A percentile compares a stretch with the other conserved stretches of the same genome.
Evolutionary conservation across 1,139 yeast species (phyloP).

Genomic region (Scheffersomyces lignicola): DNA sequence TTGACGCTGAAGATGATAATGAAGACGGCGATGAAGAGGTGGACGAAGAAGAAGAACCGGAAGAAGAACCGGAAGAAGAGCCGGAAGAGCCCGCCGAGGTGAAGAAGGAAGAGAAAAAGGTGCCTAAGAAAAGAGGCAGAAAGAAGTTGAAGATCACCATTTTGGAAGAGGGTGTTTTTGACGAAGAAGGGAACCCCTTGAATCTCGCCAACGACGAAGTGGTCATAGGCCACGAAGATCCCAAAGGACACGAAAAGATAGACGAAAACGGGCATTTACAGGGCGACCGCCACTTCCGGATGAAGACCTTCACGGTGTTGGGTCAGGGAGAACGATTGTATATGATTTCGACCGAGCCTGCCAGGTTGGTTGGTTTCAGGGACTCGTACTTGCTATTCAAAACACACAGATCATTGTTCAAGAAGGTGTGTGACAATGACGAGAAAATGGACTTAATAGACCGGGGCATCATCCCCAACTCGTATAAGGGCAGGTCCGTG

Average conservation of each 20-base stretch:
- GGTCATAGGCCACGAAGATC: conserved; percentile 70
- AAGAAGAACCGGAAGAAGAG: conserved; percentile 22
- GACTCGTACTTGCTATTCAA: conserved; percentile 91
- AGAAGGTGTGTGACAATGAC: conserved; percentile 70
- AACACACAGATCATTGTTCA: conserved; percentile 72
- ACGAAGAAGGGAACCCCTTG: conserved; percentile 53
- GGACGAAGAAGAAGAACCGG: conserved; percentile 19
- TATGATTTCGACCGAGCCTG: conserved; percentile 96
- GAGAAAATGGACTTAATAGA: conserved; percentile 84
- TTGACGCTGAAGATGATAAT: conserved; percentile 17
- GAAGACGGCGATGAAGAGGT: conserved; percentile 20
- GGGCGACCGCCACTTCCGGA: conserved; percentile 79
- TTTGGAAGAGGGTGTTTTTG: conserved; percentile 43
- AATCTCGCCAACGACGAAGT: conserved; percentile 77
- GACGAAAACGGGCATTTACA: conserved; percentile 63
- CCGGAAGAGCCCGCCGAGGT: conserved; percentile 26
- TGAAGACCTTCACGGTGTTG: conserved; percentile 75
- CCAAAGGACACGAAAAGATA: conserved; percentile 76
- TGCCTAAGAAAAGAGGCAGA: conserved; percentile 47
- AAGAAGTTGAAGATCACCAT: conserved; percentile 39
- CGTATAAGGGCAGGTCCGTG: conserved; percentile 88
- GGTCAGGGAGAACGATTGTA: conserved; percentile 74
- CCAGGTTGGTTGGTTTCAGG: conserved; percentile 89
- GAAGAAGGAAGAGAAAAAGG: conserved; percentile 19
- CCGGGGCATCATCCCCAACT: conserved; percentile 80